Conservation (phyloP, 164 flowering plant genomes). For the Sextonia rubra region DNA sequence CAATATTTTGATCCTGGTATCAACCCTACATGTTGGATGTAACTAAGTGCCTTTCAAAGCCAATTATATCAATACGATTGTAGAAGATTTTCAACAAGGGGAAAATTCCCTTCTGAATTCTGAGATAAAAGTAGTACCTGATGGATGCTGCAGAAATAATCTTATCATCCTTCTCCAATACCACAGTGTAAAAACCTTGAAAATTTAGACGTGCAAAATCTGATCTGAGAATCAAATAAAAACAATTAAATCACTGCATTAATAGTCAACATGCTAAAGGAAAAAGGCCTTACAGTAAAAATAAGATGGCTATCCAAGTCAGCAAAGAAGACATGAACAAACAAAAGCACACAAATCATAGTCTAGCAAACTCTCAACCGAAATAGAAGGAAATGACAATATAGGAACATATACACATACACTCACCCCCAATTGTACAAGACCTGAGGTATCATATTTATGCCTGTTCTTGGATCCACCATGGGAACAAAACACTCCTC, state of each 20-base stretch:
- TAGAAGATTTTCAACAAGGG: too few relatives aligned
- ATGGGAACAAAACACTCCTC: slow-evolving; percentile 95
- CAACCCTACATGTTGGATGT: too few relatives aligned
- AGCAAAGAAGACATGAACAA: background rate
- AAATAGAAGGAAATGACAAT: background rate
- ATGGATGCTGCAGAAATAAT: slow-evolving; percentile 76
- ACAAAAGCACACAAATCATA: background rate
- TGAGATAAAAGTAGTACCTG: slow-evolving; percentile 42
- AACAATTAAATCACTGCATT: slow-evolving; percentile 1
- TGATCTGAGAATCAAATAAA: slow-evolving; percentile 46
- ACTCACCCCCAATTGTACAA: slow-evolving; percentile 89
- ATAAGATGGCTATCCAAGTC: background rate
- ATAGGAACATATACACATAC: background rate
- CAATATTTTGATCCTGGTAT: too few relatives aligned
- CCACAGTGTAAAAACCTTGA: slow-evolving; percentile 73
- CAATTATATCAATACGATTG: too few relatives aligned
- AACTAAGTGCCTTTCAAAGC: too few relatives aligned
- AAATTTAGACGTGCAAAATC: slow-evolving; percentile 73
- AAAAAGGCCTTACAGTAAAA: too few relatives aligned
- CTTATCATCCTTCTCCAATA: slow-evolving; percentile 83
- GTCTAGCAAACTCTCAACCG: background rate
- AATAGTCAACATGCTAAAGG: too few relatives aligned
- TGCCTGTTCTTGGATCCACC: slow-evolving; percentile 92
- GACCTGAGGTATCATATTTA: slow-evolving; percentile 90
- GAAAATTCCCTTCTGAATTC: too few relatives aligned